Evolutionary conservation across 257 asterid genomes (phyloP).

Genomic region (Eustoma russellianum): DNA sequence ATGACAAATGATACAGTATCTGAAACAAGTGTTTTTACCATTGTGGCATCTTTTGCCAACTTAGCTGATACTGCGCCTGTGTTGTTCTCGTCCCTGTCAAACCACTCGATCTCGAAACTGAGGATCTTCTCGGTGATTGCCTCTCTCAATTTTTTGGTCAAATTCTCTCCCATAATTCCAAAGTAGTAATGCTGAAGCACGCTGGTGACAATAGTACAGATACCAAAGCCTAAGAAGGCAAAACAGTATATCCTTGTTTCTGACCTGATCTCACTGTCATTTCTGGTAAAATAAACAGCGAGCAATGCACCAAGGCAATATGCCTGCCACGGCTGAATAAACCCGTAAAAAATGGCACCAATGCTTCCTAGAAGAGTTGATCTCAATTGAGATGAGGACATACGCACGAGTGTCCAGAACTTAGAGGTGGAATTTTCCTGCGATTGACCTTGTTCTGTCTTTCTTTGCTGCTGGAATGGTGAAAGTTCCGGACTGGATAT

Average conservation of each 20-base stretch:
- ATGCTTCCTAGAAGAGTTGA: conserved; percentile 28
- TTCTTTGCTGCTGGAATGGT: neutral
- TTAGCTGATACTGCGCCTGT: conserved; percentile 40
- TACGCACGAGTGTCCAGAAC: conserved; percentile 19
- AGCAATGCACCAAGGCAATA: conserved; percentile 38
- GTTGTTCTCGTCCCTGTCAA: conserved; percentile 30
- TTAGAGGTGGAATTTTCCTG: conserved; percentile 19
- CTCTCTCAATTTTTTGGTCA: conserved; percentile 31
- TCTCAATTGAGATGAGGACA: conserved; percentile 43
- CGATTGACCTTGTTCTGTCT: neutral
- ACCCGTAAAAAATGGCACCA: conserved; percentile 36
- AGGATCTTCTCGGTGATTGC: conserved; percentile 29
- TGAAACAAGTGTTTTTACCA: conserved; percentile 39
- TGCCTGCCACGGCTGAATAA: conserved; percentile 27
- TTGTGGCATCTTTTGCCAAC: conserved; percentile 33
- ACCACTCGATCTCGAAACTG: conserved; percentile 49
- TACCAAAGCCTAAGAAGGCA: conserved; percentile 21
- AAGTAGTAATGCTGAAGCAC: conserved; percentile 44
- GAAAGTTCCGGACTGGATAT: neutral
- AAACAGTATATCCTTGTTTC: conserved; percentile 32
- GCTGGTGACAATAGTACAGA: conserved; percentile 25
- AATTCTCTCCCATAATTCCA: conserved; percentile 41
- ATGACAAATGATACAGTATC: conserved; percentile 33
- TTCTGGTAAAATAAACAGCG: conserved; percentile 27
- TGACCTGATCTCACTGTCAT: conserved; percentile 26